phyloP scores from a whole-genome alignment of 192 early-diverging fungal species.

The Rhizophagus clarus region DNA sequence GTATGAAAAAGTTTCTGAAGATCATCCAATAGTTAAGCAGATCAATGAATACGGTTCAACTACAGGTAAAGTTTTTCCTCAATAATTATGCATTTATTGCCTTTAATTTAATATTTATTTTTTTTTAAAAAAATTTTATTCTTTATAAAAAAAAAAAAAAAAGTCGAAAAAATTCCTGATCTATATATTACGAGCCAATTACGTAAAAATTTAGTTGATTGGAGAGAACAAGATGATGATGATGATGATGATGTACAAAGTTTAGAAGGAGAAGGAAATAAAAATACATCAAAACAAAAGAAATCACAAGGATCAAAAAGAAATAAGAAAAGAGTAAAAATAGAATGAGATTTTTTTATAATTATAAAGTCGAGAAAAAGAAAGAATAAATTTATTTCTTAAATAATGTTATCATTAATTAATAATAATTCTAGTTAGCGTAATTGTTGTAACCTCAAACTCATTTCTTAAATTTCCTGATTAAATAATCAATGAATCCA shows the following conservation, averaged over 20 bases:
- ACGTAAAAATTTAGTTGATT: slow-evolving; percentile 48
- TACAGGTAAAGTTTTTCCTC: slow-evolving; percentile 8
- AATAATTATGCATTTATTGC: neutral
- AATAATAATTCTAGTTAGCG: too few relatives aligned
- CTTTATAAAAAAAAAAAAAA: neutral
- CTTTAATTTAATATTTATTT: neutral
- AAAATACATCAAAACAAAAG: neutral
- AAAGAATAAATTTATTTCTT: too few relatives aligned
- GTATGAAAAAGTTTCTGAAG: slow-evolving; percentile 20
- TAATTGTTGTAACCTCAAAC: too few relatives aligned
- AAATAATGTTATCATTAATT: too few relatives aligned
- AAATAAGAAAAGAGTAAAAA: neutral
- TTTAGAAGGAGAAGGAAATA: neutral
- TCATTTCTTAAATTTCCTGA: too few relatives aligned
- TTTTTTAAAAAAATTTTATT: neutral
- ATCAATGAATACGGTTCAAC: slow-evolving; percentile 43
- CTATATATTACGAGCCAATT: slow-evolving; percentile 48
- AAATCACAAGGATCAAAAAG: neutral
- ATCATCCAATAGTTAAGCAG: slow-evolving; percentile 37
- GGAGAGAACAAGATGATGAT: slow-evolving; percentile 41
- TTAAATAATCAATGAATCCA: too few relatives aligned
- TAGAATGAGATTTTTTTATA: neutral
- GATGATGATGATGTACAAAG: slow-evolving; percentile 32
- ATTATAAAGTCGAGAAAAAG: too few relatives aligned
- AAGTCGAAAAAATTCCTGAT: slow-evolving; percentile 48